phyloP scores from a whole-genome alignment of 2,329 filamentous ascomycete species.

The Cryphonectria naterciae region DNA sequence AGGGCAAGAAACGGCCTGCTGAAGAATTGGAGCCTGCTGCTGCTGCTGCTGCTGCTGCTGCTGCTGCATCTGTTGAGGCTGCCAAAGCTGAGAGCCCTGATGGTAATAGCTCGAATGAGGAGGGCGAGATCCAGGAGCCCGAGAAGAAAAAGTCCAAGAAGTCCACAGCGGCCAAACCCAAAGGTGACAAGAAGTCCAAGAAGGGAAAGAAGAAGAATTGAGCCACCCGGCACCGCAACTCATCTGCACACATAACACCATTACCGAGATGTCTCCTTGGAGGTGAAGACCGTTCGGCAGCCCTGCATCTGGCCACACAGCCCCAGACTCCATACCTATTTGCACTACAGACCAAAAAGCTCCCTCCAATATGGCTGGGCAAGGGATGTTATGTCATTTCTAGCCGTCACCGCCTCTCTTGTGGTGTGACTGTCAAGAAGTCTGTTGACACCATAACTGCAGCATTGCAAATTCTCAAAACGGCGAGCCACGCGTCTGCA shows the following conservation, averaged over 20 bases:
- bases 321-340: neutral
- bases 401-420: neutral
- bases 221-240: neutral
- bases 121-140: conserved; percentile 41
- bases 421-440: neutral
- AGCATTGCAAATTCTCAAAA: neutral
- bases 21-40: conserved; percentile 30
- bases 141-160: conserved; percentile 53
- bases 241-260: no score
- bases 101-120: conserved; percentile 21
- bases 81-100: conserved; percentile 29
- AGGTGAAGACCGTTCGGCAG: neutral
- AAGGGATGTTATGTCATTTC: neutral
- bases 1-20: conserved; percentile 42
- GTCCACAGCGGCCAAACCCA: conserved; percentile 53
- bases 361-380: neutral
- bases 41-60: conserved; percentile 3
- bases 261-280: neutral
- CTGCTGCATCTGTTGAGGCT: conserved; percentile 25
- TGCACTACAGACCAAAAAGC: neutral
- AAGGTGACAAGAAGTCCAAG: conserved; percentile 38
- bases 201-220: conserved; percentile 37
- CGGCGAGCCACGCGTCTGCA: neutral
- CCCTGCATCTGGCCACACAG: neutral
- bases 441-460: neutral